These are phyloP conservation scores for Calonectria honghensis DNA, from an alignment of 2,329 filamentous ascomycete genomes.

Conservation along the genomic window DNA sequence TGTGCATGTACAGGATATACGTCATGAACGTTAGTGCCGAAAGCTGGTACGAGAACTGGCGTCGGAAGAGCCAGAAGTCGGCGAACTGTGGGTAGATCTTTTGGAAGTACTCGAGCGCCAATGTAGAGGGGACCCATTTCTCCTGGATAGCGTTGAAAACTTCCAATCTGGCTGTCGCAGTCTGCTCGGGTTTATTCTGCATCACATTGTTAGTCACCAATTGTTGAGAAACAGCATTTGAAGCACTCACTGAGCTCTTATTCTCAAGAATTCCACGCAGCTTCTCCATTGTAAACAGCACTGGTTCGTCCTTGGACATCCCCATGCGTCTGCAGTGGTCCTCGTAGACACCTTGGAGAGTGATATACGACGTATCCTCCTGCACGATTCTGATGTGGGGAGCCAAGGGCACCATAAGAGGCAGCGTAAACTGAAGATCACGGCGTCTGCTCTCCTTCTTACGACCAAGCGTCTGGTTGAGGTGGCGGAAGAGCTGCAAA, in stretches of 20 bases:
- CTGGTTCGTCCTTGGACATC: constrained; percentile 95
- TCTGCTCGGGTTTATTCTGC: constrained; percentile 81
- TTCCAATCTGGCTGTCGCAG: constrained; percentile 85
- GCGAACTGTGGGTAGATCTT: constrained; percentile 89
- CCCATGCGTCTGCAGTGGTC: constrained; percentile 93
- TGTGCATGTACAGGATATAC: constrained; percentile 97
- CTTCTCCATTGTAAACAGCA: constrained; percentile 97
- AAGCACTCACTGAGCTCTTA: constrained; percentile 74
- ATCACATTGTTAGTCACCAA: constrained; percentile 38
- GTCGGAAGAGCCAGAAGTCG: constrained; percentile 98
- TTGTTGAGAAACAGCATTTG: neutral
- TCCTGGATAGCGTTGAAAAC: constrained; percentile 97
- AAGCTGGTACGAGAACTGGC: constrained; percentile 96
- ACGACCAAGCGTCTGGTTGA: constrained; percentile 93
- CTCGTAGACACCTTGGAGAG: constrained; percentile 95
- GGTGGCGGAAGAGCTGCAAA: constrained; percentile 95
- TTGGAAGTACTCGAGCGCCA: constrained; percentile 93
- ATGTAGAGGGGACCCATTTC: constrained; percentile 89
- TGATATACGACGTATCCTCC: constrained; percentile 95
- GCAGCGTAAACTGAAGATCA: constrained; percentile 96
- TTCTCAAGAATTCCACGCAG: constrained; percentile 84
- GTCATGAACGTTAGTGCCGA: constrained; percentile 98
- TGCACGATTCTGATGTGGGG: constrained; percentile 96
- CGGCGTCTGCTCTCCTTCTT: constrained; percentile 96
- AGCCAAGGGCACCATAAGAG: constrained; percentile 95